Base-by-base conservation (phyloP, 345 rosid genomes). In the Salix brachista region DNA sequence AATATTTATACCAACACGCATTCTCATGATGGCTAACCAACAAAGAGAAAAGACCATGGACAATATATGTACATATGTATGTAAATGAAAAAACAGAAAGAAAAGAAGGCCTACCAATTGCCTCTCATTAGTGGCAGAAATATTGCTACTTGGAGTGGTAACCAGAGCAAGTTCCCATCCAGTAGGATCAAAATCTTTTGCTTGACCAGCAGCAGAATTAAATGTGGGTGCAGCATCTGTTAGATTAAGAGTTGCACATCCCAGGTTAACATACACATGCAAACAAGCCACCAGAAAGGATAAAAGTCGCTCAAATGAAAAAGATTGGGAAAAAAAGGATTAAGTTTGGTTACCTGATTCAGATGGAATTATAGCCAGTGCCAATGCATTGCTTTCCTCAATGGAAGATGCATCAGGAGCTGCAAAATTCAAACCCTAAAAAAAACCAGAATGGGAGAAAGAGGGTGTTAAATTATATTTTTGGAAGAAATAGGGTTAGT, bases 161-260 rank as follows among this genome's bases (percentile, higher is more conserved):
- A 96, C 96, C 70, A 94, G 86, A 36, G 98, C 94, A 80, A 96
- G 94, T 78, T 94, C 98, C 99, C 98, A 96, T 74, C 99, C 98
- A 67, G 89, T 73, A 67, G 99, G 96, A 85, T 92, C 96, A 71
- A 90, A 92, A 78, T 89, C 88, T 74, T 79, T 89, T 74, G 86
- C 17, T 82, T 88, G 90, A 80, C 78, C 82, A 81, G 90, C 84
- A 73, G 79, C 81, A 66, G 91, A 77, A 78, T 79, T 83, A 70
- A 88, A 84, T 66, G 92, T 81, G 62, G 93, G 46, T 17, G 83
- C 85, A 80, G 86, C 84, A 80, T 56, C 94, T 88, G 81, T 26
- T 81, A 70, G 70, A 72, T 44, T 44, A 74, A 44, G 62, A 25
- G 77, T 56, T 46, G 4, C 50, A 65, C 37, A 42, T 67, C 65